phyloP scores from a whole-genome alignment of 306 rosid genomes.

The Pyrus pyrifolia region DNA sequence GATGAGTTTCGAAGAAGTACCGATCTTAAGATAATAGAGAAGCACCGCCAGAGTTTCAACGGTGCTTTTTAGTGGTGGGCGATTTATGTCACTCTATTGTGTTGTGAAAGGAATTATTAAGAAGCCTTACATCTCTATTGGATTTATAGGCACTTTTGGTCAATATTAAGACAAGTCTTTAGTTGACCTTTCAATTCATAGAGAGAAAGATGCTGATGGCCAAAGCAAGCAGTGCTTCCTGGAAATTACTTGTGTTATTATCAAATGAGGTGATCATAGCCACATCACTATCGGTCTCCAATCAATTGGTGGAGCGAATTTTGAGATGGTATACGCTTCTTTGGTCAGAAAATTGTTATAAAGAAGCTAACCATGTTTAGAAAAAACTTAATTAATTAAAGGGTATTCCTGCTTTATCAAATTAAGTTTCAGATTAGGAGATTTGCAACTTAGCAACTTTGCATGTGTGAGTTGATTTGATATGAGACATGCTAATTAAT shows the following conservation, averaged over 20 bases:
- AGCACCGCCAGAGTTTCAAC: neutral
- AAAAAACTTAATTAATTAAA: neutral
- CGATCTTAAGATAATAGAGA: neutral
- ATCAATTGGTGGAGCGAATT: conserved; percentile 8
- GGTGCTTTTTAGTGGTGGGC: neutral
- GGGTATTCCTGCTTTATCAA: neutral
- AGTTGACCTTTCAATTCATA: conserved; percentile 31
- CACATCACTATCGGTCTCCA: conserved; percentile 14
- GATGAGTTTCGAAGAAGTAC: neutral
- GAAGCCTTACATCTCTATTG: neutral
- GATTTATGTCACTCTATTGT: neutral
- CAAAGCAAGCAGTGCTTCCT: conserved; percentile 36
- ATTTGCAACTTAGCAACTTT: neutral
- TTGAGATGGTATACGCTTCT: conserved; percentile 16
- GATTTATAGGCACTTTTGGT: conserved; percentile 15
- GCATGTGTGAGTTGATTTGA: neutral
- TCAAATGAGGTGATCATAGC: conserved; percentile 14
- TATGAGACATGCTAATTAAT: no score
- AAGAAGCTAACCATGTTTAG: neutral
- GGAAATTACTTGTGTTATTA: conserved; percentile 36
- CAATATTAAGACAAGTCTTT: conserved; percentile 39
- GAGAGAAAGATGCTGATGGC: conserved; percentile 13
- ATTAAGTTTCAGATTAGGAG: neutral
- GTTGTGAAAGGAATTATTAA: neutral
- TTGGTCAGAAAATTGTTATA: conserved; percentile 39